Evolutionary conservation across 2,329 filamentous ascomycete species (phyloP), one percentile per base, ranked within the genome.

Genomic region (Penicillium sp.): DNA sequence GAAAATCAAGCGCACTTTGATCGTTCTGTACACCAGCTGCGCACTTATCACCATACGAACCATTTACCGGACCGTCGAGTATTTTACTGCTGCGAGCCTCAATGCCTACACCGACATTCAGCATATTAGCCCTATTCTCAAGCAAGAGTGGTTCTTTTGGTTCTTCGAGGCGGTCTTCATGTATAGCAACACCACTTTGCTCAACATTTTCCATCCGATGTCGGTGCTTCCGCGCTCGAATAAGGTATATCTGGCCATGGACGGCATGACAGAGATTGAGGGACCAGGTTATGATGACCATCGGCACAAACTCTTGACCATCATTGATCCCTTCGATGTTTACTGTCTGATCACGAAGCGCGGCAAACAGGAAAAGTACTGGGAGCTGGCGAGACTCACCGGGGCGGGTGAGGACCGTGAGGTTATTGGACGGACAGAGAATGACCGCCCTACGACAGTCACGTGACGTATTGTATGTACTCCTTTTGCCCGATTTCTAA

Each of bases 21-120:
- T 68, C 27, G 69, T 76, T 20, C 66, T 81, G 13, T 80, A 79
- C 47, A 64, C 54, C 43, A 78, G 75, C 46, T 77, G 73, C 31
- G 59, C 64, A 3, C 72, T 81, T 35, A 67, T 67, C 38, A 67
- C 62, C 6, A 56, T 70, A 49, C 66, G 64, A 45, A 61, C 69
- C 18, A 74, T 80, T 46, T 81, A 76, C 50, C 77, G 80, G 4
- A 73, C 77, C 0, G 74, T 80, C 18, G 76, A 81, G 49, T 78
- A 75, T 46, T 74, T 74, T 53, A 58, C 53, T 6, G 61, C 62
- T 1, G 62, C 65, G 1, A 64, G 59, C 37, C 46, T 68, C 49
- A 67, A 61, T 32, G 53, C 51, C 67, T 71, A 61, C 61, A 68
- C 35, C 10, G 51, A 50, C 65, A 66, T 42, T 55, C 60, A 58